These are phyloP conservation scores for Violaceomyces palustris DNA, from an alignment of 1,284 basidiomycete genomes.

Conservation along the genomic window DNA sequence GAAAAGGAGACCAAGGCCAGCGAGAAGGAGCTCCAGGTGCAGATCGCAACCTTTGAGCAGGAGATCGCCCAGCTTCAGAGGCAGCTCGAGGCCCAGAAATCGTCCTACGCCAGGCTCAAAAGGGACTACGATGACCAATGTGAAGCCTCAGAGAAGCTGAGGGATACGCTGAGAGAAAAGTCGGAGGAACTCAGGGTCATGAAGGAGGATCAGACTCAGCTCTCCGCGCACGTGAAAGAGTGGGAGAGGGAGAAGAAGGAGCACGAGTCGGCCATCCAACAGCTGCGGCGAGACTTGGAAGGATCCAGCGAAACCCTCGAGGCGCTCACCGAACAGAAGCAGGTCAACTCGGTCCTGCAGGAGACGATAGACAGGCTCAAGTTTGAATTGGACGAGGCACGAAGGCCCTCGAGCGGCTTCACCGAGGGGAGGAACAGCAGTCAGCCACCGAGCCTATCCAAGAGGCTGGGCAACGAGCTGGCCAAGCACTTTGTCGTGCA, in stretches of 20 bases:
- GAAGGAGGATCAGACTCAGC: constrained; percentile 2
- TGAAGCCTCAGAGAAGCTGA: background rate
- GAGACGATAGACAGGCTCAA: background rate
- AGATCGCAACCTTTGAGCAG: constrained; percentile 16
- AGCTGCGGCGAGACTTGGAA: constrained; percentile 1
- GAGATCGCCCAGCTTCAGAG: constrained; percentile 5
- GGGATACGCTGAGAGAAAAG: constrained; percentile 3
- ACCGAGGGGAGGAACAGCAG: constrained; percentile 4
- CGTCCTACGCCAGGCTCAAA: background rate
- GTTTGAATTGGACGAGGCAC: too few relatives aligned
- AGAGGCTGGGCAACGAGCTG: constrained; percentile 23
- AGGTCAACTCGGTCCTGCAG: background rate
- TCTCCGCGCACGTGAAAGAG: constrained; percentile 12
- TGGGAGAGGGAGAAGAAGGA: constrained; percentile 45
- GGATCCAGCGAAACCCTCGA: too few relatives aligned
- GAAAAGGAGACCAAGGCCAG: constrained; percentile 20
- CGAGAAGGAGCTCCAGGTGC: constrained; percentile 18
- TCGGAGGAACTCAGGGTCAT: constrained; percentile 5
- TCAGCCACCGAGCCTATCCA: constrained; percentile 8
- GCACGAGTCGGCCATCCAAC: background rate
- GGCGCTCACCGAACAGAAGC: background rate
- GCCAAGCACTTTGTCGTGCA: constrained; percentile 17
- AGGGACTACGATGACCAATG: background rate
- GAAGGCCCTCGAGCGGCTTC: too few relatives aligned
- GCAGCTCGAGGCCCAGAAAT: constrained; percentile 10